Evolutionary conservation across 1,139 yeast species (phyloP), one percentile per base, ranked within the genome.

Genomic region (Hemisphaericaspora subhashii): DNA sequence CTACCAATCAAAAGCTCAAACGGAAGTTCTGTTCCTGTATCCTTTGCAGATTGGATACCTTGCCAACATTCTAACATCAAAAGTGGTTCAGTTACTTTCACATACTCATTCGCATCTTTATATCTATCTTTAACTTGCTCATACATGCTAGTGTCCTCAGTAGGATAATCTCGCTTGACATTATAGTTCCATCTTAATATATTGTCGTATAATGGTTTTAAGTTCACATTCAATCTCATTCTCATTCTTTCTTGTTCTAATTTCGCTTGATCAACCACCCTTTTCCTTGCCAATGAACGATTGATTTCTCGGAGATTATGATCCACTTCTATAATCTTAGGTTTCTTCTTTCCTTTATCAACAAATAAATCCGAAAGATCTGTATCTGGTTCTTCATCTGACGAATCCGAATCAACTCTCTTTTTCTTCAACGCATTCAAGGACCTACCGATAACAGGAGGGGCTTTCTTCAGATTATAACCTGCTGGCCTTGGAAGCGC

Each of bases 31-130:
- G 77, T 79, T 2, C 74, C 73, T 16, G 87, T 79, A 38, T 77
- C 78, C 49, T 85, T 82, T 1, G 92, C 80, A 3, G 87, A 74
- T 46, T 81, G 83, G 25, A 94, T 77, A 0, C 89, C 86, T 55
- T 90, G 96, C 98, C 98, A 94, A 47, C 96, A 86, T 65, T 94
- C 98, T 33, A 90, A 65, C 63, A 90, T 67, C 34, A 94, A 65
- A 34, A 94, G 67, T 0, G 98, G 98, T 50, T 83, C 88, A 54
- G 87, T 84, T 0, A 77, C 70, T 26, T 69, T 66, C 36, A 74
- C 75, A 55, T 94, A 94, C 5, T 85, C 88, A 12, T 66, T 68
- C 2, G 82, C 81, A 40, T 77, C 68, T 0, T 53, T 47, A 55
- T 86, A 92, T 2, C 58, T 48, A 38, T 75, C 74, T 35, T 68